phyloP scores from a whole-genome alignment of 768 basidiomycete species.

The Cystobasidium ongulense region DNA sequence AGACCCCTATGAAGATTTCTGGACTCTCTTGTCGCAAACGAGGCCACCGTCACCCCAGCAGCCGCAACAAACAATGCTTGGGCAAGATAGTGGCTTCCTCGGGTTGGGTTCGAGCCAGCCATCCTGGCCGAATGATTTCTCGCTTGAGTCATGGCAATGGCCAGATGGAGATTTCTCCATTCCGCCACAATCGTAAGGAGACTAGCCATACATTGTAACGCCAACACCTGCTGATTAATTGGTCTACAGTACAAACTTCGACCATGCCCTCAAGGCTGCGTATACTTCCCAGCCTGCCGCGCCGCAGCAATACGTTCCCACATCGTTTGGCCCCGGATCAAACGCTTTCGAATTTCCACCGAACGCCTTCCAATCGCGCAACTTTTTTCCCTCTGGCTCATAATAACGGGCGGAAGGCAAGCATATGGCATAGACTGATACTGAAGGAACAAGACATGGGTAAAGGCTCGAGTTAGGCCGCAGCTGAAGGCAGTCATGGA shows the following conservation, averaged over 20 bases:
- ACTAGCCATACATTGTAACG: not conserved
- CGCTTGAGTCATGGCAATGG: not conserved
- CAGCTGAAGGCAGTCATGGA: too few species aligned
- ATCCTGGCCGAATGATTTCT: not conserved
- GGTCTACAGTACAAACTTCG: not conserved
- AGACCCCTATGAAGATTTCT: not conserved
- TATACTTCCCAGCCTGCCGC: not conserved
- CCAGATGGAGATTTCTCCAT: not conserved
- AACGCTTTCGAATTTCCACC: not conserved
- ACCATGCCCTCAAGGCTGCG: not conserved
- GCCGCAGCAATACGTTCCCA: not conserved
- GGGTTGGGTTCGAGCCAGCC: not conserved
- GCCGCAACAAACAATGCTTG: not conserved
- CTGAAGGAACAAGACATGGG: too few species aligned
- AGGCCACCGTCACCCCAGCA: not conserved
- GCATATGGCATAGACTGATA: not conserved
- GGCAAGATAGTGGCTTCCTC: not conserved
- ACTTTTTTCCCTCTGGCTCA: not conserved
- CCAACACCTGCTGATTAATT: not conserved
- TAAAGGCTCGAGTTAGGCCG: too few species aligned
- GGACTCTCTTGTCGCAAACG: not conserved
- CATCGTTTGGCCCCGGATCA: not conserved
- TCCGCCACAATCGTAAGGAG: not conserved
- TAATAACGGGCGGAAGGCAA: not conserved
- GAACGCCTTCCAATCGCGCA: not conserved